Base-by-base conservation (phyloP, 148 eudicot genomes). In the Silene uniflora region DNA sequence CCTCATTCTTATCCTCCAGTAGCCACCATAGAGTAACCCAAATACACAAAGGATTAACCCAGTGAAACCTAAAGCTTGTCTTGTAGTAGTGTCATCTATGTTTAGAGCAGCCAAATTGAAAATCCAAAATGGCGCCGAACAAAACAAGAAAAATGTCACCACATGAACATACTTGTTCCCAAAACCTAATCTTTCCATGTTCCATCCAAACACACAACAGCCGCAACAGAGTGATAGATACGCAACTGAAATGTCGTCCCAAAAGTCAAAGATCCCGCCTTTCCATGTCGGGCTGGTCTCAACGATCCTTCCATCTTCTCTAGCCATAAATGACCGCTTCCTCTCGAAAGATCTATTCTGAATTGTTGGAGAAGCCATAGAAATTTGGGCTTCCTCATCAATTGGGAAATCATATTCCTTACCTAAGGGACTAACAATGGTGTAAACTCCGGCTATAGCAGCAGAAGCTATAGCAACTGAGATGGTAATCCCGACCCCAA, bases 121-220 rank as follows among this genome's bases (percentile, higher is more conserved):
- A 47, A 94, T 88, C 85, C 85, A 94, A 81, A 89, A 94, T 27
- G 98, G 98, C 44, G 98, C 97, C 61, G 83, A n/a, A 78, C 98
- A 94, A 71, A 94, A 94, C 24, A 94, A 86, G 55, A 94, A 84
- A 83, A 94, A 94, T 22, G 98, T 94, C 4, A 86, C 93, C 32
- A 90, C 87, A 73, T 91, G 98, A 55, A 91, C 98, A 76, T 94
- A 94, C 93, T 86, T 88, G 83, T 94, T 94, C 5, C 98, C 97
- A 52, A 91, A 90, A 74, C 97, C 98, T 29, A 94, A 87, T 73
- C 96, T 88, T 87, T 91, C 98, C 98, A 91, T 90, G 62, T 94
- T 91, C 98, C 98, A 91, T 27, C 98, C 98, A 22, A 91, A 94
- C 62, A 91, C 98, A 82, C 98, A 94, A 78, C 89, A 90, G 46